A percentile compares a stretch with the other conserved stretches of the same genome.
These are phyloP conservation scores for Dictyostelium intermedium DNA, from an alignment of 78 protist genomes.

Conservation along the genomic window DNA sequence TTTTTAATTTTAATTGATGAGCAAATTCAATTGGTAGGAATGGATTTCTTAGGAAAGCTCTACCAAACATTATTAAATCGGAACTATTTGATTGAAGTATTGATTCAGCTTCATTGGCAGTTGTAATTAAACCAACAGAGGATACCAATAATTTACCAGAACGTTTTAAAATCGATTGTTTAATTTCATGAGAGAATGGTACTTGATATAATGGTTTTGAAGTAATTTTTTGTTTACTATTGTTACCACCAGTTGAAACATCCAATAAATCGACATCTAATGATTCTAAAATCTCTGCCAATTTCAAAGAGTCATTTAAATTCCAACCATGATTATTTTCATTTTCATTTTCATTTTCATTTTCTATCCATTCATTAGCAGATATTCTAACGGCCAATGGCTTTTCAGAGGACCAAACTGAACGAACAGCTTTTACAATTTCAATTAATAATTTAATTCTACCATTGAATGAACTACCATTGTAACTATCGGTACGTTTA, in stretches of 20 bases:
- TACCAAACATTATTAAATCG: conserved; percentile 20
- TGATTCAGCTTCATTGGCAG: neutral
- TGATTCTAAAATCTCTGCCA: neutral
- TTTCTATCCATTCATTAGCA: conserved; percentile 12
- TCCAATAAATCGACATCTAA: conserved; percentile 30
- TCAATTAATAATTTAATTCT: conserved; percentile 80
- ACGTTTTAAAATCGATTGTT: neutral
- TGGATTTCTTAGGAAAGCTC: conserved; percentile 53
- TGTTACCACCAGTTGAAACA: conserved; percentile 50
- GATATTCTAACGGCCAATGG: conserved; percentile 14
- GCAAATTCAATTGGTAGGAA: conserved; percentile 22
- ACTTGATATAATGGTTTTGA: conserved; percentile 32
- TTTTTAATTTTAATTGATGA: neutral
- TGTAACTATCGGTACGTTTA: conserved; percentile 90
- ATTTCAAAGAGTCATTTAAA: conserved; percentile 9
- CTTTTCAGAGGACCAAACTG: conserved; percentile 50
- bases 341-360: conserved; percentile 7
- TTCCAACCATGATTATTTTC: conserved; percentile 66
- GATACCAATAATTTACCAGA: neutral
- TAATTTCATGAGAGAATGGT: conserved; percentile 10
- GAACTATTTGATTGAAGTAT: neutral
- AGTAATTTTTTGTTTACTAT: neutral
- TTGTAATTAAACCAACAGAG: conserved; percentile 29
- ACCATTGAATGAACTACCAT: conserved; percentile 90
- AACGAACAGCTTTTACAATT: conserved; percentile 16